Conservation (phyloP, 495 filamentous ascomycete species). For the Aspergillus saccharolyticus region DNA sequence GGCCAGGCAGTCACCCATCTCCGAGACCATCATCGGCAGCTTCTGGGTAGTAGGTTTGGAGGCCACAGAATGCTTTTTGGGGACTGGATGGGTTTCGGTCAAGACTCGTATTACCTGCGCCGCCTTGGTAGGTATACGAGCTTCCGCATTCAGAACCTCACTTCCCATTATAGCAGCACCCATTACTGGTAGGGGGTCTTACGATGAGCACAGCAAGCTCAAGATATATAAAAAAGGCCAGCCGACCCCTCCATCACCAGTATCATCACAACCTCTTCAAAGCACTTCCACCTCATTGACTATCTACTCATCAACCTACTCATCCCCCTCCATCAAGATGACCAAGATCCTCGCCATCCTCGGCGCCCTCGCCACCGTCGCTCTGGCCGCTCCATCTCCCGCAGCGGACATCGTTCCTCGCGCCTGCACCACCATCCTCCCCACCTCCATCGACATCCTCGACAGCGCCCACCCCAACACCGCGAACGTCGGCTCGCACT, state of each 20-base stretch:
- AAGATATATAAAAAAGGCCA: neutral
- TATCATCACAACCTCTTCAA: neutral
- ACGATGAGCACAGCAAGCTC: neutral
- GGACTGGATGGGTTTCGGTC: neutral
- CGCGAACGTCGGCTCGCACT: slow-evolving; percentile 2
- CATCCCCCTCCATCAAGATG: neutral
- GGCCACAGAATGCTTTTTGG: neutral
- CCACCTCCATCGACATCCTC: slow-evolving; percentile 16
- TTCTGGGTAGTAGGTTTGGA: neutral
- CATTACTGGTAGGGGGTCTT: neutral
- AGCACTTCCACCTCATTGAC: neutral
- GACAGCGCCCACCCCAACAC: slow-evolving; percentile 7
- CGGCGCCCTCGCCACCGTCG: neutral
- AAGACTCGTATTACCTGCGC: neutral
- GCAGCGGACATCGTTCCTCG: neutral
- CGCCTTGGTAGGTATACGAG: neutral
- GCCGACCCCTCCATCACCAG: neutral
- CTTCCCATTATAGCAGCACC: neutral
- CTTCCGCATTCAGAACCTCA: neutral
- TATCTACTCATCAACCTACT: neutral
- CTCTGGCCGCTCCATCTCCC: neutral
- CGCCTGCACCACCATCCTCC: slow-evolving; percentile 13
- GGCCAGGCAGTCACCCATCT: neutral
- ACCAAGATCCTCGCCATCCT: neutral
- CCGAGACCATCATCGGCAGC: neutral